These are phyloP conservation scores for Rhizomucor pusillus DNA, from an alignment of 371 early-diverging fungal species.

Conservation along the genomic window DNA sequence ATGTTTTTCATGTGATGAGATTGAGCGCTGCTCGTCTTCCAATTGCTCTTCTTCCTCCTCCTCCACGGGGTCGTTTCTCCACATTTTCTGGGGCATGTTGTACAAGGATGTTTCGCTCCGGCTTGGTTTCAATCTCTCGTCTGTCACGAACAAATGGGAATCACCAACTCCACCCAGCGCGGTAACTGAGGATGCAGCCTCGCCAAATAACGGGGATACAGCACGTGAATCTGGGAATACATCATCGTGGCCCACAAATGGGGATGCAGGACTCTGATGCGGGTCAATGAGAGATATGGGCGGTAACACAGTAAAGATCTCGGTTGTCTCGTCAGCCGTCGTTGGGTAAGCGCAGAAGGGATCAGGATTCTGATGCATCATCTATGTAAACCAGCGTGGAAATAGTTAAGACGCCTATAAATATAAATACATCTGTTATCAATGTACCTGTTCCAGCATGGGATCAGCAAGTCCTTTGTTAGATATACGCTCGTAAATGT, in stretches of 20 bases:
- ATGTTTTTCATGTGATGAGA: neutral
- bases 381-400: slow-evolving; percentile 16
- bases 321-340: slow-evolving; percentile 37
- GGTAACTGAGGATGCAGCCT: neutral
- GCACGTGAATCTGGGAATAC: slow-evolving; percentile 3
- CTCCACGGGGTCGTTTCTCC: neutral
- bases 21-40: neutral
- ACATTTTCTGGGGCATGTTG: slow-evolving; percentile 2
- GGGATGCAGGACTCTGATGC: slow-evolving; percentile 6
- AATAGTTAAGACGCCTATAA: neutral
- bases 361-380: slow-evolving; percentile 52
- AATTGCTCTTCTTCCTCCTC: neutral
- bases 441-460: slow-evolving; percentile 39
- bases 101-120: slow-evolving; percentile 4
- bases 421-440: neutral
- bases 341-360: slow-evolving; percentile 50
- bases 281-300: slow-evolving; percentile 37
- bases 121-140: slow-evolving; percentile 1
- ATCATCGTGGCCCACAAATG: slow-evolving; percentile 5
- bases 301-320: slow-evolving; percentile 49
- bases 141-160: neutral
- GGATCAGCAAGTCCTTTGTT: slow-evolving; percentile 51
- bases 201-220: neutral
- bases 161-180: neutral
- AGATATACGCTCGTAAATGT: slow-evolving; percentile 49